phyloP scores from a whole-genome alignment of 2,329 filamentous ascomycete genomes.

The Thermothelomyces thermophilus region DNA sequence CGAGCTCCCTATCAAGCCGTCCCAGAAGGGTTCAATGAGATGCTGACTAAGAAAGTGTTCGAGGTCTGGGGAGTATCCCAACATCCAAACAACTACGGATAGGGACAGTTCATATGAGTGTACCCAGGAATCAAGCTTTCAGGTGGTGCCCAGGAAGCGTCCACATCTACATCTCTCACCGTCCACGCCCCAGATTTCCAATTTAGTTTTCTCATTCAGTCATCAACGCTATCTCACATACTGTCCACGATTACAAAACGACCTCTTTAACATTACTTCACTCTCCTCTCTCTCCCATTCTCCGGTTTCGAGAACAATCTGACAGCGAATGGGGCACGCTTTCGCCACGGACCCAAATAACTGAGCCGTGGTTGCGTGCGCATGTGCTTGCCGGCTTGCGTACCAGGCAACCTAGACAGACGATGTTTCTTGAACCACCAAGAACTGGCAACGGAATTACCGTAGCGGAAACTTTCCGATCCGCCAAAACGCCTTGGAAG shows the following conservation, averaged over 20 bases:
- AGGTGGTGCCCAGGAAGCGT: too few species aligned
- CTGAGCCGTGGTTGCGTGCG: not conserved
- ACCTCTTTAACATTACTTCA: not conserved
- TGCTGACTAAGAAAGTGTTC: too few species aligned
- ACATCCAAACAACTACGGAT: too few species aligned
- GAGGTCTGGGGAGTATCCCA: too few species aligned
- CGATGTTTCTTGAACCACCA: conserved; percentile 16
- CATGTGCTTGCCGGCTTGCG: not conserved
- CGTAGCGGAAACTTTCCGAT: not conserved
- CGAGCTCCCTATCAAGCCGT: not conserved
- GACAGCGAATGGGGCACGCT: not conserved
- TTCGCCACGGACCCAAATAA: not conserved
- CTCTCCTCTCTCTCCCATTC: not conserved
- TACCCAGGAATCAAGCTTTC: too few species aligned
- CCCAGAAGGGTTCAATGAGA: too few species aligned
- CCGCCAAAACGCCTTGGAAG: conserved; percentile 1
- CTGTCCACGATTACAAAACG: not conserved
- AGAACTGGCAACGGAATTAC: conserved; percentile 1
- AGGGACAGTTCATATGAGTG: too few species aligned
- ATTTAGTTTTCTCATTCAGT: conserved; percentile 19
- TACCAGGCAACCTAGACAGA: not conserved
- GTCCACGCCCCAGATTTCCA: conserved; percentile 10
- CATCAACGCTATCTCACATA: conserved; percentile 13
- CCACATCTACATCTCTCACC: too few species aligned
- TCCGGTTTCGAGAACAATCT: not conserved